These are phyloP conservation scores for Spathaspora hagerdaliae DNA, from an alignment of 805 yeast species.

Conservation along the genomic window DNA sequence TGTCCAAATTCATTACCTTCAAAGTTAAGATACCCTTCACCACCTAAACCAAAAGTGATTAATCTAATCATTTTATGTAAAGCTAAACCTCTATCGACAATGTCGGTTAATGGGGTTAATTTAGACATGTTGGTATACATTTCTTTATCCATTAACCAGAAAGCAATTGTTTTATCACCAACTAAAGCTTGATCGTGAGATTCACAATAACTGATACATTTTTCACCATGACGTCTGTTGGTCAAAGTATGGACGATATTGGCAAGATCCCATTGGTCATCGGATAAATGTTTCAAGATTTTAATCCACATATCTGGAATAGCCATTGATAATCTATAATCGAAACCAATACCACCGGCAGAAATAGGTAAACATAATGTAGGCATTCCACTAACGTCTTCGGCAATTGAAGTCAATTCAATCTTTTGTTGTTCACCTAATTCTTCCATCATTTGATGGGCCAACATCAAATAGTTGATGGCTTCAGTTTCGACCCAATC, in stretches of 20 bases:
- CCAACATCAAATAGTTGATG: slow-evolving; percentile 79
- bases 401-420: slow-evolving; percentile 78
- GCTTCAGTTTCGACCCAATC: slow-evolving; percentile 85
- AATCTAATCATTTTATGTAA: slow-evolving; percentile 89
- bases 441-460: slow-evolving; percentile 70
- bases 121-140: slow-evolving; percentile 95
- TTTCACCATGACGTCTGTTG: slow-evolving; percentile 84
- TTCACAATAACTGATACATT: slow-evolving; percentile 88
- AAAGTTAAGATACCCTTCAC: slow-evolving; percentile 92
- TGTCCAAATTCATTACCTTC: slow-evolving; percentile 99
- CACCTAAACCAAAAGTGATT: slow-evolving; percentile 87
- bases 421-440: slow-evolving; percentile 36
- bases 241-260: slow-evolving; percentile 75
- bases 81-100: slow-evolving; percentile 84
- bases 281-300: slow-evolving; percentile 72
- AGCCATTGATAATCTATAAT: slow-evolving; percentile 94
- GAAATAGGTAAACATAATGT: slow-evolving; percentile 74
- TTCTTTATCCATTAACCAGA: slow-evolving; percentile 98
- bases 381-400: slow-evolving; percentile 97
- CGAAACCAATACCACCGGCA: slow-evolving; percentile 89
- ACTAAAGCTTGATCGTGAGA: slow-evolving; percentile 97
- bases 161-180: slow-evolving; percentile 94
- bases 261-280: slow-evolving; percentile 91
- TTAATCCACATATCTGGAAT: slow-evolving; percentile 99
- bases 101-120: slow-evolving; percentile 66